Evolutionary conservation across 2,329 filamentous ascomycete species (phyloP).

Genomic region (Alternaria arborescens): DNA sequence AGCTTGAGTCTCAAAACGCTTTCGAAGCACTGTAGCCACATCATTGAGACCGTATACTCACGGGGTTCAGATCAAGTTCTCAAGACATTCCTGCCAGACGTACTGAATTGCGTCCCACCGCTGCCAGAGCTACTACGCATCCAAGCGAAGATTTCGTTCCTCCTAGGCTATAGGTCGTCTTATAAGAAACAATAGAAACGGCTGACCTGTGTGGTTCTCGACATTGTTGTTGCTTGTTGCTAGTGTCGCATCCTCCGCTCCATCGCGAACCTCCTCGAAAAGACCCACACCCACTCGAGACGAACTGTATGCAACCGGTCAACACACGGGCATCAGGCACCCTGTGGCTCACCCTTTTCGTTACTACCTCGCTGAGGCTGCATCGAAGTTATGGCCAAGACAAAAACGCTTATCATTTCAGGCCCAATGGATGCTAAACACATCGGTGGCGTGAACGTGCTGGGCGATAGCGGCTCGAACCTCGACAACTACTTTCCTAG

Average conservation of each 20-base stretch:
- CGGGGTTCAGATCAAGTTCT: slow-evolving; percentile 13
- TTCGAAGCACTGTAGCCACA: slow-evolving; percentile 19
- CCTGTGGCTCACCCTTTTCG: slow-evolving; percentile 11
- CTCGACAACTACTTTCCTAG: slow-evolving; percentile 31
- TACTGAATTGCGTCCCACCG: slow-evolving; percentile 4
- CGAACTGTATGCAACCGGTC: slow-evolving; percentile 26
- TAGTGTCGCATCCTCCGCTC: slow-evolving; percentile 15
- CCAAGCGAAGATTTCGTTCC: slow-evolving; percentile 13
- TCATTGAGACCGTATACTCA: slow-evolving; percentile 4
- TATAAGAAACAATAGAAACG: neutral
- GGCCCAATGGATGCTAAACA: slow-evolving; percentile 45
- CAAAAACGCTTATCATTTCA: slow-evolving; percentile 41
- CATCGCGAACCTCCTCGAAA: neutral
- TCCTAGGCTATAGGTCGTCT: slow-evolving; percentile 12
- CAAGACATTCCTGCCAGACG: slow-evolving; percentile 19
- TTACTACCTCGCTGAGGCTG: slow-evolving; percentile 8
- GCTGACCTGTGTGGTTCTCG: neutral
- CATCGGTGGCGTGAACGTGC: slow-evolving; percentile 42
- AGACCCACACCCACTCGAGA: slow-evolving; percentile 32
- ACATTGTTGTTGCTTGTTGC: slow-evolving; percentile 1
- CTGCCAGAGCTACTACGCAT: slow-evolving; percentile 17
- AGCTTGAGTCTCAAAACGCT: slow-evolving; percentile 26
- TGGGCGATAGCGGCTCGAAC: slow-evolving; percentile 28
- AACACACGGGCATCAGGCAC: slow-evolving; percentile 18
- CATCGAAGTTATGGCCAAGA: slow-evolving; percentile 27